phyloP scores from a whole-genome alignment of 129 eudicot species.

The Chrysanthemum makinoi region DNA sequence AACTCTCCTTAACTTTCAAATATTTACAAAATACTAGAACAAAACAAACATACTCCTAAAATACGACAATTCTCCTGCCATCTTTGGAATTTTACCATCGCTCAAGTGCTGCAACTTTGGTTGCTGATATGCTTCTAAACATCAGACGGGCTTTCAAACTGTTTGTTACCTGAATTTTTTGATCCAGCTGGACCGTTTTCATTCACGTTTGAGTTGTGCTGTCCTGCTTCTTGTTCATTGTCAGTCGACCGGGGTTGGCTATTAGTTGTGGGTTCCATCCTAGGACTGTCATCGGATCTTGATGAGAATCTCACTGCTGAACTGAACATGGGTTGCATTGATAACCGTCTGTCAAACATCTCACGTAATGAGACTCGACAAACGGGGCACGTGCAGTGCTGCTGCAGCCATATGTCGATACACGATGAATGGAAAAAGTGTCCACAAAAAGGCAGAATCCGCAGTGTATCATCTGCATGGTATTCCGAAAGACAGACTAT shows the following conservation, averaged over 20 bases:
- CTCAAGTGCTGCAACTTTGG: slow-evolving; percentile 20
- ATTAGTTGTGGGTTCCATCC: slow-evolving; percentile 30
- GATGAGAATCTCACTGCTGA: slow-evolving; percentile 56
- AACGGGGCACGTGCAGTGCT: slow-evolving; percentile 85
- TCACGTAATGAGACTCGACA: slow-evolving; percentile 82
- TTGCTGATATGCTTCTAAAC: slow-evolving; percentile 18
- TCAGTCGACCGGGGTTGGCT: slow-evolving; percentile 35
- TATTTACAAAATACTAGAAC: slow-evolving; percentile 34
- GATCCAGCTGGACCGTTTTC: slow-evolving; percentile 21
- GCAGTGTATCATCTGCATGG: slow-evolving; percentile 62
- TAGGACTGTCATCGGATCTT: slow-evolving; percentile 30
- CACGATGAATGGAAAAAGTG: slow-evolving; percentile 81
- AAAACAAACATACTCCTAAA: slow-evolving; percentile 27
- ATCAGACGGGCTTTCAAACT: slow-evolving; percentile 54
- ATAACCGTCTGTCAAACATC: slow-evolving; percentile 48
- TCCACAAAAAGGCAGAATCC: slow-evolving; percentile 71
- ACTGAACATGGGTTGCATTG: slow-evolving; percentile 81
- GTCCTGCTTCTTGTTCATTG: slow-evolving; percentile 27
- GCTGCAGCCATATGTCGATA: slow-evolving; percentile 89
- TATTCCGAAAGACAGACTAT: slow-evolving; percentile 85
- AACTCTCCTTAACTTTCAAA: slow-evolving; percentile 11
- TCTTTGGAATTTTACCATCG: slow-evolving; percentile 13
- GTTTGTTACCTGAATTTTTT: slow-evolving; percentile 38
- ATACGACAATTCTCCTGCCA: slow-evolving; percentile 13
- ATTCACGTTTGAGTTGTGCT: slow-evolving; percentile 23